A percentile compares a stretch with the other conserved stretches of the same genome.
Evolutionary conservation across 345 rosid genomes (phyloP).

Genomic region (Erucastrum elatum): DNA sequence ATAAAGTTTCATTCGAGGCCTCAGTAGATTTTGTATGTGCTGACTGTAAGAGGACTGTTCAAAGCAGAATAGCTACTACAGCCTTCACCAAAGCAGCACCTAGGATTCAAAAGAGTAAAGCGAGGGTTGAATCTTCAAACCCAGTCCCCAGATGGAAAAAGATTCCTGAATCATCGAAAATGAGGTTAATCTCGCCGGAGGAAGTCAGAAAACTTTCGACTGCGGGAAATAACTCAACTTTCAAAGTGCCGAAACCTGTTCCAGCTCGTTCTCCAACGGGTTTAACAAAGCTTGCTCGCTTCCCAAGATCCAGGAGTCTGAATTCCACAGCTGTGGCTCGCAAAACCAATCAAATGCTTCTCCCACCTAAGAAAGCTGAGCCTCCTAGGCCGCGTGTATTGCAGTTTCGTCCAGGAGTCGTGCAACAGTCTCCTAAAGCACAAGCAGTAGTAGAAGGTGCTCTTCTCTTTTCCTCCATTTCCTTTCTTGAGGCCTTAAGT

Average conservation of each 20-base stretch:
- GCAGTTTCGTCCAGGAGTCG: constrained; percentile 11
- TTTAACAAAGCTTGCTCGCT: background rate
- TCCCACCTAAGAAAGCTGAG: constrained; percentile 19
- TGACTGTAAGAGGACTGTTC: constrained; percentile 21
- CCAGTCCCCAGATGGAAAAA: constrained; percentile 41
- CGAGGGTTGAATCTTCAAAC: constrained; percentile 19
- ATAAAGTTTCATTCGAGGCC: background rate
- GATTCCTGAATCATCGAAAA: constrained; percentile 42
- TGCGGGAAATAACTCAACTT: constrained; percentile 16
- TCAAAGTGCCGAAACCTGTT: constrained; percentile 33
- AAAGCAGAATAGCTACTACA: constrained; percentile 12
- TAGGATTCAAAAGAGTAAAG: constrained; percentile 10
- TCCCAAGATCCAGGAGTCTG: constrained; percentile 15
- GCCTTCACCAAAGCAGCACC: background rate
- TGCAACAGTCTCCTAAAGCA: constrained; percentile 17
- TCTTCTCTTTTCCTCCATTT: background rate
- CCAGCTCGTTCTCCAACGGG: constrained; percentile 26
- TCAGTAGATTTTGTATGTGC: constrained; percentile 46
- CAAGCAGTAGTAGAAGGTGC: constrained; percentile 25
- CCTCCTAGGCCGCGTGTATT: constrained; percentile 1
- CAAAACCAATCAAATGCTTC: constrained; percentile 13
- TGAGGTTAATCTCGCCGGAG: constrained; percentile 44
- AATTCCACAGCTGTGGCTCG: constrained; percentile 22
- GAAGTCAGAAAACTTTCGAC: constrained; percentile 48
- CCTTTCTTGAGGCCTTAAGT: constrained; percentile 14